Evolutionary conservation across 2,329 filamentous ascomycete species (phyloP).

Genomic region (Ilyonectria destructans): DNA sequence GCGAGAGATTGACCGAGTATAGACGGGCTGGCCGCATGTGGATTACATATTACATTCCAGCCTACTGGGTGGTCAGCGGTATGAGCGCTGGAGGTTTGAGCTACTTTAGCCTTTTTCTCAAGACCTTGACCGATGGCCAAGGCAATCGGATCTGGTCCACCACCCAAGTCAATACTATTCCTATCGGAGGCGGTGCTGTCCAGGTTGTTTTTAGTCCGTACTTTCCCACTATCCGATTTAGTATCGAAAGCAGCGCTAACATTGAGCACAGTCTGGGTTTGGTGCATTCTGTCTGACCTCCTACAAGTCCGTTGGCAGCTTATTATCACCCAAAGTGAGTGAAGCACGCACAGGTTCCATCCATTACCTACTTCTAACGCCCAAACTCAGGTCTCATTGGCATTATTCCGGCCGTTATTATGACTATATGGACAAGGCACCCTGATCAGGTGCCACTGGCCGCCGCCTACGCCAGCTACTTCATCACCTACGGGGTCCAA

Average conservation of each 20-base stretch:
- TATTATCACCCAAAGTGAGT: conserved; percentile 62
- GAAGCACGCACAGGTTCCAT: background rate
- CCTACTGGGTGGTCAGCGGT: conserved; percentile 33
- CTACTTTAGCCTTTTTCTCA: conserved; percentile 55
- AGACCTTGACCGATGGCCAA: conserved; percentile 46
- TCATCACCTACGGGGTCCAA: conserved; percentile 62
- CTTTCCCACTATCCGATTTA: background rate
- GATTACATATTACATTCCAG: conserved; percentile 48
- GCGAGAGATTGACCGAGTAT: background rate
- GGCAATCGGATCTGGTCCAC: conserved; percentile 50
- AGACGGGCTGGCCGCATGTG: conserved; percentile 49
- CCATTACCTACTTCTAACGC: background rate
- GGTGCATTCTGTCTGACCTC: conserved; percentile 67
- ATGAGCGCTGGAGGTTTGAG: conserved; percentile 20
- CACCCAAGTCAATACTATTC: conserved; percentile 67
- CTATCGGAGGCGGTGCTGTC: conserved; percentile 58
- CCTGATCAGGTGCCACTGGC: conserved; percentile 60
- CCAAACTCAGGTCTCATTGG: conserved; percentile 57
- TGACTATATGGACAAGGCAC: conserved; percentile 68
- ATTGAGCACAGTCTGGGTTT: conserved; percentile 63
- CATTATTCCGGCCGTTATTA: conserved; percentile 65
- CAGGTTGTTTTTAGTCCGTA: conserved; percentile 58
- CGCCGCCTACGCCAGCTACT: conserved; percentile 67
- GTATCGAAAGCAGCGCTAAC: conserved; percentile 5
- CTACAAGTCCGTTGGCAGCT: conserved; percentile 67